Conservation (phyloP, 306 rosid genomes). For the Citrullus mucosospermus region DNA sequence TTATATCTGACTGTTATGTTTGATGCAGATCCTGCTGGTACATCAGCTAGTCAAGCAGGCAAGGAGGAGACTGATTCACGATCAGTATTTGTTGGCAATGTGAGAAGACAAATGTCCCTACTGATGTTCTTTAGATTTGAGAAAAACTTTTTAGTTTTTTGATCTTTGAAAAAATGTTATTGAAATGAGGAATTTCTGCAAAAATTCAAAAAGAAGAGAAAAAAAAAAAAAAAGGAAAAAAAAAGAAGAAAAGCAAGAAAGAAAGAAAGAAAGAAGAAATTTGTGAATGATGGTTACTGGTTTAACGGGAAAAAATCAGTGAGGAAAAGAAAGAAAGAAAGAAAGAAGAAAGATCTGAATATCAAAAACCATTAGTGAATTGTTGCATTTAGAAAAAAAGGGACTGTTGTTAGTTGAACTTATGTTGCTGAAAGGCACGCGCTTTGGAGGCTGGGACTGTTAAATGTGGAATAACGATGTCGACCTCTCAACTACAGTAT, state of each 20-base stretch:
- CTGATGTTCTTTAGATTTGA: background rate
- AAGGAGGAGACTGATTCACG: constrained; percentile 79
- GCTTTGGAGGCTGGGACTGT: constrained; percentile 26
- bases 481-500: constrained; percentile 35
- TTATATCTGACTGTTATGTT: background rate
- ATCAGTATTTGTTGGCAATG: constrained; percentile 94
- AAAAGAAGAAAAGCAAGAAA: background rate
- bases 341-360: background rate
- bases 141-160: background rate
- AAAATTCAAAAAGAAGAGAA: background rate
- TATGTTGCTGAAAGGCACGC: constrained; percentile 21
- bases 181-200: background rate
- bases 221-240: background rate
- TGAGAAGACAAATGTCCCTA: constrained; percentile 24
- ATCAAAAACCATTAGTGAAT: background rate
- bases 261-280: constrained; percentile 3
- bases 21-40: constrained; percentile 55
- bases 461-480: constrained; percentile 28
- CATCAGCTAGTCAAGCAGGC: constrained; percentile 60
- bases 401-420: background rate
- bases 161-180: background rate
- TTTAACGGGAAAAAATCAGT: background rate
- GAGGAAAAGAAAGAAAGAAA: background rate
- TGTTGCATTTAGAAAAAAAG: background rate
- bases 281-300: background rate